Conservation (phyloP, 371 early-diverging fungal species). For the Mortierella sp. region DNA sequence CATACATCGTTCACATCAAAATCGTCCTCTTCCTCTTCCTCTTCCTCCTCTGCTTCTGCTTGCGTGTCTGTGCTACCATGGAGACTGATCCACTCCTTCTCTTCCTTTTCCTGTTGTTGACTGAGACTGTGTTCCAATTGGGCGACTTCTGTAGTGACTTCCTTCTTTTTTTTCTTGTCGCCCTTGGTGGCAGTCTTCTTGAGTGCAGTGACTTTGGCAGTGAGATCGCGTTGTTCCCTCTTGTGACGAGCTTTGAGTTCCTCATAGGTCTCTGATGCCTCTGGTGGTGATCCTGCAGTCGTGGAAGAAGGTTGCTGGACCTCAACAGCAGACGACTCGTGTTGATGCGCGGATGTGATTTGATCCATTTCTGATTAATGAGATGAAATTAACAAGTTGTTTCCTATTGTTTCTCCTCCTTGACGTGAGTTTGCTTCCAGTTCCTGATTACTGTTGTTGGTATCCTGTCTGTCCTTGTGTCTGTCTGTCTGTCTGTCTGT, state of each 20-base stretch:
- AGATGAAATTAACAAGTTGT: too few species aligned
- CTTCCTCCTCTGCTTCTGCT: conserved; percentile 4
- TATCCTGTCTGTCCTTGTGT: too few species aligned
- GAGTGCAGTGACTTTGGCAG: conserved; percentile 75
- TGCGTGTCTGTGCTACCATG: not conserved
- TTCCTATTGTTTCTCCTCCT: too few species aligned
- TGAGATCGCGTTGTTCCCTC: conserved; percentile 81
- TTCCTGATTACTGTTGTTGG: too few species aligned
- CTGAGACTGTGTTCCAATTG: conserved; percentile 76
- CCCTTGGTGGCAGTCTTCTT: conserved; percentile 83
- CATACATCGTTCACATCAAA: conserved; percentile 49
- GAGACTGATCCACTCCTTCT: conserved; percentile 54
- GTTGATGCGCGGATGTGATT: not conserved
- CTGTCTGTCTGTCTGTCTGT: too few species aligned
- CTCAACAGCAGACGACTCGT: not conserved
- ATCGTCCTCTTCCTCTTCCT: conserved; percentile 43
- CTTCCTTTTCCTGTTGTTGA: conserved; percentile 78
- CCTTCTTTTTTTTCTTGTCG: conserved; percentile 91
- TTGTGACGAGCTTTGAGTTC: conserved; percentile 80
- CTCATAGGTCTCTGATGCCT: conserved; percentile 58
- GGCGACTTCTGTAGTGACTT: conserved; percentile 77
- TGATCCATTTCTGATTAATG: too few species aligned
- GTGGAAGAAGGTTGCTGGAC: not conserved
- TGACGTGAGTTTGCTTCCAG: too few species aligned
- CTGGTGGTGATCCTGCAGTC: not conserved